Percentiles rank a stretch among this genome's conserved stretches.
phyloP scores from a whole-genome alignment of 2,329 filamentous ascomycete genomes.

The Alternaria atra region DNA sequence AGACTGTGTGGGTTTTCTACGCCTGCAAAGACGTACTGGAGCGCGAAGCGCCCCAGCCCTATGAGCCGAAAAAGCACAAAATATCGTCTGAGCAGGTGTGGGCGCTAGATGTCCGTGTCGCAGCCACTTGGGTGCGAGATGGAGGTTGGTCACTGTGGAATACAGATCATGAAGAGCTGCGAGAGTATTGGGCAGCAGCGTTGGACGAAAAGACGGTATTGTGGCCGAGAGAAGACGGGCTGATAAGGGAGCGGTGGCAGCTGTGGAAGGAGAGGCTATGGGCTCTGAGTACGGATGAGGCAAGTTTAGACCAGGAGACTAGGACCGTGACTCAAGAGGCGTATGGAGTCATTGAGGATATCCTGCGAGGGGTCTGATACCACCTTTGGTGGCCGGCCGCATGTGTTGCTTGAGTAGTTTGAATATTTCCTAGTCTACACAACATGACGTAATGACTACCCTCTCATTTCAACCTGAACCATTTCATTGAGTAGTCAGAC shows the following conservation, averaged over 20 bases:
- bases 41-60: neutral
- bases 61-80: neutral
- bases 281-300: neutral
- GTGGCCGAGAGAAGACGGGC: conserved; percentile 4
- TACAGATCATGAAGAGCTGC: neutral
- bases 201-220: neutral
- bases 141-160: neutral
- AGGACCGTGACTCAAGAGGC: neutral
- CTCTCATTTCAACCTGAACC: too few species aligned
- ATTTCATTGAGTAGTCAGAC: too few species aligned
- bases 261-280: conserved; percentile 8
- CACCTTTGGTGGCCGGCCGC: neutral
- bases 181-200: neutral
- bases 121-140: conserved; percentile 10
- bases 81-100: neutral
- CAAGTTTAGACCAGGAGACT: neutral
- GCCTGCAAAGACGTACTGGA: neutral
- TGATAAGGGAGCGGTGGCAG: conserved; percentile 8
- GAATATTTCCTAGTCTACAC: neutral
- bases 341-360: neutral
- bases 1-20: neutral
- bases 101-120: conserved; percentile 7
- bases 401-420: fast-evolving
- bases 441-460: too few species aligned
- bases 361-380: neutral